These are phyloP conservation scores for Ligustrum vulgare DNA, from an alignment of 257 asterid genomes.

Conservation along the genomic window DNA sequence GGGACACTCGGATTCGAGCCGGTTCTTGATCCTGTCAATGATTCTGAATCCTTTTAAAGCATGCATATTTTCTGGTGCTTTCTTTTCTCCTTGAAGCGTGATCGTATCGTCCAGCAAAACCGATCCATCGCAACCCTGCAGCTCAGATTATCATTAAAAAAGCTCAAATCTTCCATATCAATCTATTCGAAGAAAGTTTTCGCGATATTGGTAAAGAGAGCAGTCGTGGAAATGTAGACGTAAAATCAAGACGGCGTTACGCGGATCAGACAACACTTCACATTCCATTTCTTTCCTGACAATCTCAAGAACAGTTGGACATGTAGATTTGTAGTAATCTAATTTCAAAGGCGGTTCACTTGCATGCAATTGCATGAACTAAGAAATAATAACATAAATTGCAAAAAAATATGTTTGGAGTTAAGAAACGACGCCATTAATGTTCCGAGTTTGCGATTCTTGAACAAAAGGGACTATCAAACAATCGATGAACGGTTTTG, in stretches of 20 bases:
- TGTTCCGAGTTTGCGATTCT: not conserved
- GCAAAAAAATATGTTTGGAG: constrained; percentile 36
- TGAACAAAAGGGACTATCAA: constrained; percentile 1
- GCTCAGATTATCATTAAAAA: not conserved
- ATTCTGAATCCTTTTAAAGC: constrained; percentile 81
- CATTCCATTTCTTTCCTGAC: constrained; percentile 89
- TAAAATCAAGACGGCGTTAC: constrained; percentile 82
- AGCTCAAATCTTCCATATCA: not conserved
- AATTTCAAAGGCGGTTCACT: constrained; percentile 64
- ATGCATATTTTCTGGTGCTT: constrained; percentile 56
- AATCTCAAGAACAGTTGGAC: constrained; percentile 60
- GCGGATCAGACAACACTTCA: constrained; percentile 83
- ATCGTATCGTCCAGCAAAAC: constrained; percentile 75
- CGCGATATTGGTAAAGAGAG: not conserved
- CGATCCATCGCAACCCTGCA: constrained; percentile 88
- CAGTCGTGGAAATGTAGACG: constrained; percentile 84
- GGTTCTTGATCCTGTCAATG: constrained; percentile 70
- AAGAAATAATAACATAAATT: constrained; percentile 33
- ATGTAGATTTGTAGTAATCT: constrained; percentile 68
- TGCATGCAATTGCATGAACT: constrained; percentile 33
- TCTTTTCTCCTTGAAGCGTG: constrained; percentile 74
- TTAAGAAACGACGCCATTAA: constrained; percentile 33
- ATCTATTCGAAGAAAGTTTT: too few relatives aligned
- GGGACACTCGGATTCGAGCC: constrained; percentile 83
- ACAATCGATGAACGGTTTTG: not conserved